phyloP scores from a whole-genome alignment of 495 filamentous ascomycete genomes.

The Elasticomyces elasticus region DNA sequence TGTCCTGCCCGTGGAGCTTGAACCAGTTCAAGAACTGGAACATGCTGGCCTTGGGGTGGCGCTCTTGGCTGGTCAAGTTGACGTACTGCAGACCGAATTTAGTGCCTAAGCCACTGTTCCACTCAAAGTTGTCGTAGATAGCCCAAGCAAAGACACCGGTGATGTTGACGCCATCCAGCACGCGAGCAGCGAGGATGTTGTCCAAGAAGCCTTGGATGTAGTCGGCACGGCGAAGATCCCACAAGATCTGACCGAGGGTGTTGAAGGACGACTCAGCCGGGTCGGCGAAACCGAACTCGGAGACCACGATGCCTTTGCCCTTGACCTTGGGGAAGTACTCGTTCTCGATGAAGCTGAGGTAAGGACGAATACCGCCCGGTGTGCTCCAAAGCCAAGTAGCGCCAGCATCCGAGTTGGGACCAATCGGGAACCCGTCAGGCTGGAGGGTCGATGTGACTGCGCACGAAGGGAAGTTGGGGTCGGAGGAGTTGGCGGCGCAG shows the following conservation, averaged over 20 bases:
- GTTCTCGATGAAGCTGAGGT: constrained; percentile 36
- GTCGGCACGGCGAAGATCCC: constrained; percentile 20
- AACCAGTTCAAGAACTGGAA: constrained; percentile 29
- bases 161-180: constrained; percentile 28
- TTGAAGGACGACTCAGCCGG: constrained; percentile 33
- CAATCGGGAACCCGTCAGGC: constrained; percentile 22
- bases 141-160: constrained; percentile 26
- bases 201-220: constrained; percentile 27
- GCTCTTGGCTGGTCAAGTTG: constrained; percentile 28
- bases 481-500: constrained; percentile 23
- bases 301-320: constrained; percentile 31
- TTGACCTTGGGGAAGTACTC: constrained; percentile 36
- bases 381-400: constrained; percentile 36
- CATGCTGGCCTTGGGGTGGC: constrained; percentile 28
- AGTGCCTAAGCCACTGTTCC: constrained; percentile 1
- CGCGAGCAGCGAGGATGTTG: constrained; percentile 23
- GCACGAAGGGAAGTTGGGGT: constrained; percentile 35
- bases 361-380: constrained; percentile 33
- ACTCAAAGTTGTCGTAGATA: constrained; percentile 28
- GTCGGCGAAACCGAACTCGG: constrained; percentile 40
- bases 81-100: constrained; percentile 25
- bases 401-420: constrained; percentile 33
- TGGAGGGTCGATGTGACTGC: constrained; percentile 17
- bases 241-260: constrained; percentile 21
- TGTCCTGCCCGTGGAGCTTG: constrained; percentile 18